These are phyloP conservation scores for Bipolaris victoriae DNA, from an alignment of 2,329 filamentous ascomycete species.

Conservation along the genomic window DNA sequence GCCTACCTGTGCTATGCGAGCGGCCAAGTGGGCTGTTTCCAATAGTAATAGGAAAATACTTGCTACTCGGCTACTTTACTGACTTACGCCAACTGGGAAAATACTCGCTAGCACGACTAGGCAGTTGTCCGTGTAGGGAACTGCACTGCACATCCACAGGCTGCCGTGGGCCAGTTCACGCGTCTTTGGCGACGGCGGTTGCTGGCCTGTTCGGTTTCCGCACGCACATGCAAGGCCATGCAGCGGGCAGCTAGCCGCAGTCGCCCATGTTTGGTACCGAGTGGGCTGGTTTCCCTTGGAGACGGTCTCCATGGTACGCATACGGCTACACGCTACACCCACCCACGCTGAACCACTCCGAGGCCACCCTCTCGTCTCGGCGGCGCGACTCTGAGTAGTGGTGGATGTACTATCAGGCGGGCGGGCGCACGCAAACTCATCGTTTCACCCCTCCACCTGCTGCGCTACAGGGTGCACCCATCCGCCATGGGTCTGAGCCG, in stretches of 20 bases:
- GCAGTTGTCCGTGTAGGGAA: no score
- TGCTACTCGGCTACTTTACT: no score
- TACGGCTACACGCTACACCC: conserved; percentile 16
- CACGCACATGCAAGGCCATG: background rate
- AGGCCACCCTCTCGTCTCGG: conserved; percentile 19
- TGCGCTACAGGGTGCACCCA: conserved; percentile 31
- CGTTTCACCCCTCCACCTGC: conserved; percentile 31
- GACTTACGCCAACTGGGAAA: no score
- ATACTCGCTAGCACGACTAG: no score
- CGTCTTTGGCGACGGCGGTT: conserved; percentile 10
- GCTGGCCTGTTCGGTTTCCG: conserved; percentile 8
- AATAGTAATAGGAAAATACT: no score
- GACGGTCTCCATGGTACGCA: conserved; percentile 34
- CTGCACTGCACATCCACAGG: background rate
- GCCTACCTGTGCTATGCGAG: background rate
- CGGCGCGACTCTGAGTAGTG: conserved; percentile 14
- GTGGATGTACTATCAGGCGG: conserved; percentile 22
- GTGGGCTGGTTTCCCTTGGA: conserved; percentile 33
- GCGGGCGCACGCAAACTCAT: conserved; percentile 21
- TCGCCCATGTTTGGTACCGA: conserved; percentile 19
- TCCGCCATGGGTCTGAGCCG: conserved; percentile 27
- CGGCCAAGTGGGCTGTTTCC: background rate
- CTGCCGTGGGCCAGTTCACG: conserved; percentile 2
- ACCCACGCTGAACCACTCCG: conserved; percentile 12
- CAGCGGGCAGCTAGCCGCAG: conserved; percentile 5